These are phyloP conservation scores for Pyrenochaeta sp. DNA, from an alignment of 2,329 filamentous ascomycete species.

Conservation along the genomic window DNA sequence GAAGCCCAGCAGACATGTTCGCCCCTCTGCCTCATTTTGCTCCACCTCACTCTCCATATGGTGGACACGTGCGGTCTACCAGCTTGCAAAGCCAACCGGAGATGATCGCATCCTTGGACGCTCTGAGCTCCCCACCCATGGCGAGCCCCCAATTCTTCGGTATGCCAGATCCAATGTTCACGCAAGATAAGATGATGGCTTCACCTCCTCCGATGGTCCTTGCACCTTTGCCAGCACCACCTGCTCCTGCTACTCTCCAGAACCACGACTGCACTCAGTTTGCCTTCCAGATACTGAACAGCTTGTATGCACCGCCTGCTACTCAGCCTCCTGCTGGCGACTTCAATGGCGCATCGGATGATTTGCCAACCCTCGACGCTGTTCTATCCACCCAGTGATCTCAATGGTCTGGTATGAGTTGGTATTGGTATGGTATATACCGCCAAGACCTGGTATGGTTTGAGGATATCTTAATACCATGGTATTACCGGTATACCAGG, in stretches of 20 bases:
- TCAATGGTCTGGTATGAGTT: too few species aligned
- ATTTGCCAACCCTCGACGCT: constrained; percentile 41
- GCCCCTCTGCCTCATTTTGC: constrained; percentile 35
- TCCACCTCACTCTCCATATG: constrained; percentile 27
- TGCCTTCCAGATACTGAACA: too few species aligned
- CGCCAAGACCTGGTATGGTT: too few species aligned
- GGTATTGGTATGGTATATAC: too few species aligned
- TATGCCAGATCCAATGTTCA: constrained; percentile 32
- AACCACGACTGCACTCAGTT: too few species aligned
- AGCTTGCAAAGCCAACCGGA: constrained; percentile 46
- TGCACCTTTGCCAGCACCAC: constrained; percentile 41
- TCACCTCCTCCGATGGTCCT: constrained; percentile 35
- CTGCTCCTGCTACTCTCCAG: too few species aligned
- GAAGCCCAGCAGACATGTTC: constrained; percentile 36
- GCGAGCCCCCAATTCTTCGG: constrained; percentile 35
- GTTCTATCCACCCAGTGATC: constrained; percentile 32
- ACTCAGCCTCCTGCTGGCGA: constrained; percentile 32
- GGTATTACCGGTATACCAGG: too few species aligned
- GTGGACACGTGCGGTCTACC: constrained; percentile 38
- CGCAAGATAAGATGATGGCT: constrained; percentile 31
- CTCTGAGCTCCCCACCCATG: constrained; percentile 33
- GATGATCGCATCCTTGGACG: constrained; percentile 37
- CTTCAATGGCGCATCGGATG: constrained; percentile 32
- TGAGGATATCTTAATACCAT: too few species aligned
- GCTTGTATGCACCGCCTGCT: too few species aligned